Base-by-base conservation (phyloP, 108 stramenopile genomes). In the Cyclotella choctawhatcheeana region DNA sequence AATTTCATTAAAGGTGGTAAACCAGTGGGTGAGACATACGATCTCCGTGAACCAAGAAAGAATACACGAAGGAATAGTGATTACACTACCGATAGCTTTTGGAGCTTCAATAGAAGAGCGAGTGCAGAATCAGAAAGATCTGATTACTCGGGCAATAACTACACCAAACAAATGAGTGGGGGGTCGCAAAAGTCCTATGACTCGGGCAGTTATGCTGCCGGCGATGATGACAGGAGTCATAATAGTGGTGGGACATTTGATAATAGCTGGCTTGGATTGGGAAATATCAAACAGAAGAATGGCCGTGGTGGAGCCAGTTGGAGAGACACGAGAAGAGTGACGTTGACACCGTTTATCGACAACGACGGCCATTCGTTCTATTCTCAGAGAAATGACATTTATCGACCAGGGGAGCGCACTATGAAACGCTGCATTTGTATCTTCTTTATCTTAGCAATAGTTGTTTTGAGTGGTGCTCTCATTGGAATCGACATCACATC, bases 241-340 rank as follows among this genome's bases (percentile, higher is more conserved):
- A 60, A n/a, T 24, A 60, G 59, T 60, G 59, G 59, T 6, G 37
- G 59, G 21, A 60, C 59, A 21, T 60, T 60, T 40, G 35, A 60
- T 60, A 60, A 29, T 1, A 56, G 29, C 24, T 60, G 59, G 59
- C 33, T 60, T 60, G 59, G 59, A 12, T 60, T 60, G 35, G 59
- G 59, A 21, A 60, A 40, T 40, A 60, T 20, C 2, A 35, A 20
- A 14, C 33, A 60, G 24, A 60, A 60, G 20, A 60, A 43, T 60
- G 59, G 35, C 21, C n/a, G 59, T n/a, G 59, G 59, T 13, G 59
- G 54, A 55, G 5, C 54, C 54, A 30, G 59, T 24, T 40, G 59
- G 33, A 40, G 35, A 14, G 34, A 43, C 34, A 43, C 21, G 5
- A 3, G 37, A 40, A 60, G 37, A 40, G 24, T 35, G 2, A 40